Evolutionary conservation across 495 filamentous ascomycete species (phyloP).

Genomic region (Viridothelium virens): DNA sequence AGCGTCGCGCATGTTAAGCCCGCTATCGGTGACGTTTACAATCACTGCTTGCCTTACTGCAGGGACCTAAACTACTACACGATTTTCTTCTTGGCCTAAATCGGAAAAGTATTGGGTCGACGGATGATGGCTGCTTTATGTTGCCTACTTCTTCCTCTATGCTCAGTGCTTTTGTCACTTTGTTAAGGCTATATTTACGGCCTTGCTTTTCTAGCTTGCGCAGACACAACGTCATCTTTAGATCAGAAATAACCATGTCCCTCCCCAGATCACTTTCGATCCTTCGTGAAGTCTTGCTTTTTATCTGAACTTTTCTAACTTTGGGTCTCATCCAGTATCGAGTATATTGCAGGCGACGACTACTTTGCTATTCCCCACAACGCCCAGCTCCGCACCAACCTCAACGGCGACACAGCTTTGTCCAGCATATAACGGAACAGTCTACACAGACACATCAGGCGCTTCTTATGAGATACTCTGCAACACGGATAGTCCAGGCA

Average conservation of each 20-base stretch:
- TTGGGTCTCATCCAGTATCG: background rate
- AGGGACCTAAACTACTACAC: background rate
- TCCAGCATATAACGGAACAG: slow-evolving; percentile 5
- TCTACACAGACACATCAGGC: background rate
- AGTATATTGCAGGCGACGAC: background rate
- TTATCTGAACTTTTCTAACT: background rate
- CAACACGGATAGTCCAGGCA: background rate
- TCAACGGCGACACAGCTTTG: background rate
- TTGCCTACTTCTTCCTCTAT: background rate
- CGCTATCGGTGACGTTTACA: background rate
- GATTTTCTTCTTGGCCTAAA: background rate
- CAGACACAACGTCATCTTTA: background rate
- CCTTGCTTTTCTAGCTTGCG: background rate
- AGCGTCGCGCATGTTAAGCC: background rate
- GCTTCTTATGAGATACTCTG: background rate
- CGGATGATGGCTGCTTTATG: background rate
- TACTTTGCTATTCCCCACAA: background rate
- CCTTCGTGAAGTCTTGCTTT: background rate
- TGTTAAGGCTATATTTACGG: background rate
- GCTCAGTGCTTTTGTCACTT: background rate
- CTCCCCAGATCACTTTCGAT: background rate
- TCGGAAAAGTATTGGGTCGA: background rate
- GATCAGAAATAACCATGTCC: background rate
- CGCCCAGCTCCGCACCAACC: background rate
- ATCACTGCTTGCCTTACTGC: background rate